Evolutionary conservation across 1,284 basidiomycete genomes (phyloP).

Genomic region (Xanthoconium separans): DNA sequence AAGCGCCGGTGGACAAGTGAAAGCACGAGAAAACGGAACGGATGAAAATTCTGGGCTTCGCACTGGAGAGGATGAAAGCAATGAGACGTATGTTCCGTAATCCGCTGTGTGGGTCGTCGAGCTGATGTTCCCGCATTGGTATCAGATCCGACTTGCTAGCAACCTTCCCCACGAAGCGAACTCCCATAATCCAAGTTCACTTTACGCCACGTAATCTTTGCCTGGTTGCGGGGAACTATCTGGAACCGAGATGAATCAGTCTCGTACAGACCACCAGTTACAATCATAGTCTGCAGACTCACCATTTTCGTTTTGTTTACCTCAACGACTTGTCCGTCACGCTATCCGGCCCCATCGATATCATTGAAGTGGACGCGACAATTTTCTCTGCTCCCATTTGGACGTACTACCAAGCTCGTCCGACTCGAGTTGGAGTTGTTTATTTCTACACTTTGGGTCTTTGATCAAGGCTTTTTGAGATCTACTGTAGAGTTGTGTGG

Average conservation of each 20-base stretch:
- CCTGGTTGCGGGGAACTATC: constrained; percentile 77
- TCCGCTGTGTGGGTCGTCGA: not conserved
- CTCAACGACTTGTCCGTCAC: too few species aligned
- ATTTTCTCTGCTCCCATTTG: too few species aligned
- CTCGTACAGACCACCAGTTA: not conserved
- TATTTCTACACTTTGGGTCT: not conserved
- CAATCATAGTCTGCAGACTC: not conserved
- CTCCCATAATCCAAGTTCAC: constrained; percentile 88
- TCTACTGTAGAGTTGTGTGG: too few species aligned
- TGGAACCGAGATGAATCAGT: constrained; percentile 51
- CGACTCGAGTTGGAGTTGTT: too few species aligned
- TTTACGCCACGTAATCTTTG: constrained; percentile 95
- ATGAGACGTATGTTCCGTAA: constrained; percentile 56
- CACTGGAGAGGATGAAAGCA: constrained; percentile 47
- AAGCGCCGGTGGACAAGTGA: constrained; percentile 64
- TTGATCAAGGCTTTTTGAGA: not conserved
- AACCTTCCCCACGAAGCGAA: constrained; percentile 94
- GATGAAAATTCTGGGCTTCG: constrained; percentile 34
- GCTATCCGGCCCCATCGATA: too few species aligned
- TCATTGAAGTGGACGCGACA: too few species aligned
- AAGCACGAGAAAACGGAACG: constrained; percentile 55
- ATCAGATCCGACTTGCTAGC: constrained; percentile 82
- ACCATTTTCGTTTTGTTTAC: constrained; percentile 1
- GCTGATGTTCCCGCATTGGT: constrained; percentile 3
- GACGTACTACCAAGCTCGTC: too few species aligned